A percentile compares a stretch with the other conserved stretches of the same genome.
Conservation (phyloP, 1,139 yeast species). For the Hansenula lynferdii region DNA sequence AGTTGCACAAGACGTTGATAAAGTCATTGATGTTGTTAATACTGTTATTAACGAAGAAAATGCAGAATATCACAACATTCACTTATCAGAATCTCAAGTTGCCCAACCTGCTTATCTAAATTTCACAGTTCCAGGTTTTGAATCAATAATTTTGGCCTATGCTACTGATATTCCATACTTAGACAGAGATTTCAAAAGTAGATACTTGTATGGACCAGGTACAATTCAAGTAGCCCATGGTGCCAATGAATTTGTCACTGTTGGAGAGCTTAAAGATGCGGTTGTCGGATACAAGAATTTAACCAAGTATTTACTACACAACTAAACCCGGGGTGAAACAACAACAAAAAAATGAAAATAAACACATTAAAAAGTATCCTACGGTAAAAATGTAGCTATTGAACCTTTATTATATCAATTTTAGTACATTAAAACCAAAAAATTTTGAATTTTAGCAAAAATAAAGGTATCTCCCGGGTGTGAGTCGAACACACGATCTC, state of each 20-base stretch:
- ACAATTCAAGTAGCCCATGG: slow-evolving; percentile 63
- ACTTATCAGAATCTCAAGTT: slow-evolving; percentile 26
- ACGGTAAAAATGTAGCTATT: background rate
- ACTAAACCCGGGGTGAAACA: background rate
- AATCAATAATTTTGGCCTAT: slow-evolving; percentile 49
- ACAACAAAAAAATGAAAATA: background rate
- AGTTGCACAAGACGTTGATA: slow-evolving; percentile 43
- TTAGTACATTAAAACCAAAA: background rate
- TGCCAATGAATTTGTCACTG: slow-evolving; percentile 51
- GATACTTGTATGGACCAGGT: slow-evolving; percentile 69
- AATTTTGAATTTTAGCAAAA: background rate
- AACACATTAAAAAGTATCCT: background rate
- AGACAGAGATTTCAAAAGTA: slow-evolving; percentile 28
- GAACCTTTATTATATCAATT: background rate
- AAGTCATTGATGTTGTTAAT: slow-evolving; percentile 32
- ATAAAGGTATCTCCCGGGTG: slow-evolving; percentile 15
- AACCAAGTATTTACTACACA: slow-evolving; percentile 25
- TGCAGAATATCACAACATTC: slow-evolving; percentile 19
- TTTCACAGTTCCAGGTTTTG: slow-evolving; percentile 61
- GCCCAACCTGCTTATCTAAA: slow-evolving; percentile 35
- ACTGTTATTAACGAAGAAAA: slow-evolving; percentile 31
- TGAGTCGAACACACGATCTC: slow-evolving; percentile 20
- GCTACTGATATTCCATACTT: slow-evolving; percentile 64
- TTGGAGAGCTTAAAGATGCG: slow-evolving; percentile 44
- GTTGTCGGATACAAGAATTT: slow-evolving; percentile 53